Conservation (phyloP, 129 eudicot species). For the Flaveria linearis region DNA sequence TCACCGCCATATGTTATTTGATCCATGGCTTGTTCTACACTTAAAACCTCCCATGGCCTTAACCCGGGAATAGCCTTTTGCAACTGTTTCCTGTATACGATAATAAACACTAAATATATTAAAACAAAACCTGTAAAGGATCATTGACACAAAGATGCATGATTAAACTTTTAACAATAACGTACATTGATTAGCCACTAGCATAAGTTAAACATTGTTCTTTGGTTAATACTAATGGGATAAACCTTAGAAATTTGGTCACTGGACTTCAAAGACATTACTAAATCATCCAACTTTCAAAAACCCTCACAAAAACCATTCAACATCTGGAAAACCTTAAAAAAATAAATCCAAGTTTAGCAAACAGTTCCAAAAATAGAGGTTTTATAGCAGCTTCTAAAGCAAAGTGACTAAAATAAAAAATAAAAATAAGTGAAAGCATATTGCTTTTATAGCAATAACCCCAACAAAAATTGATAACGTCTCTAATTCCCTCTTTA, state of each 20-base stretch:
- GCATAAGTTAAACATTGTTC: constrained; percentile 2
- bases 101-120: not conserved
- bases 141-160: constrained; percentile 4
- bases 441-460: no score
- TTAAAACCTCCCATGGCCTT: constrained; percentile 98
- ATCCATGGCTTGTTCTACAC: constrained; percentile 97
- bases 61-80: constrained; percentile 76
- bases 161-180: not conserved
- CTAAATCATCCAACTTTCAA: not conserved
- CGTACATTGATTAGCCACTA: not conserved
- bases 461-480: no score
- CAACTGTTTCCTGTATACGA: constrained; percentile 56
- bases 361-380: not conserved
- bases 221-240: not conserved
- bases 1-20: constrained; percentile 65
- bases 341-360: not conserved
- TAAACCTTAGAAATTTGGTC: not conserved
- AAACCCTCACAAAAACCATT: not conserved
- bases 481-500: no score
- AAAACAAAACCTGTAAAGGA: not conserved
- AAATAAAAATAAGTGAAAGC: not conserved
- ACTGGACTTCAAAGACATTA: not conserved
- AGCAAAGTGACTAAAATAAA: not conserved
- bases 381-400: not conserved
- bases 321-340: not conserved